A percentile compares a stretch with the other conserved stretches of the same genome.
Evolutionary conservation across 257 asterid genomes (phyloP).

Genomic region (Eustoma russellianum): DNA sequence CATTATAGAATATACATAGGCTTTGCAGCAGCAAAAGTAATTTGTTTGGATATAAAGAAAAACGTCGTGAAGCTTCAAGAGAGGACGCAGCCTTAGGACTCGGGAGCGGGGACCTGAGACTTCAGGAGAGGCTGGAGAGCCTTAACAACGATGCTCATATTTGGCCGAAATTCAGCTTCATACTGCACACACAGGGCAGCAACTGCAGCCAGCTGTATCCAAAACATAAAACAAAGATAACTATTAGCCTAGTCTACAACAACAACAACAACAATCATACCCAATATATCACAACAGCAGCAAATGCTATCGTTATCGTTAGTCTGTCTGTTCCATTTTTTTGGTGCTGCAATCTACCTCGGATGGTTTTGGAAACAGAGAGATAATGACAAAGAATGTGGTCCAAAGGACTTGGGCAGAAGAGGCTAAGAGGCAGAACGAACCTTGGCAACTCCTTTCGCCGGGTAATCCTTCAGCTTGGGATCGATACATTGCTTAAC

Average conservation of each 20-base stretch:
- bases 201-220: constrained; percentile 75
- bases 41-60: neutral
- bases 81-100: constrained; percentile 17
- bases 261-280: too few species aligned
- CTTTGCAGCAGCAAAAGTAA: constrained; percentile 23
- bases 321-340: neutral
- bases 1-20: constrained; percentile 1
- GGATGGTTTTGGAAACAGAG: neutral
- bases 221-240: constrained; percentile 8
- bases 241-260: neutral
- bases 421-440: neutral
- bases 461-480: constrained; percentile 70
- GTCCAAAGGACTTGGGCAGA: neutral
- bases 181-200: constrained; percentile 91
- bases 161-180: constrained; percentile 88
- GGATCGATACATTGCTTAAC: constrained; percentile 88
- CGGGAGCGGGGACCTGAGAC: constrained; percentile 47
- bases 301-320: too few species aligned
- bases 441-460: constrained; percentile 94
- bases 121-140: constrained; percentile 77
- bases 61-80: neutral
- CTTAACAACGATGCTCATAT: constrained; percentile 88
- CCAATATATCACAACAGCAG: too few species aligned
- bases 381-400: constrained; percentile 11
- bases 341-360: neutral